Evolutionary conservation across 2,329 filamentous ascomycete genomes (phyloP), one percentile per base, ranked within the genome.

Genomic region (Xylariales sp.): DNA sequence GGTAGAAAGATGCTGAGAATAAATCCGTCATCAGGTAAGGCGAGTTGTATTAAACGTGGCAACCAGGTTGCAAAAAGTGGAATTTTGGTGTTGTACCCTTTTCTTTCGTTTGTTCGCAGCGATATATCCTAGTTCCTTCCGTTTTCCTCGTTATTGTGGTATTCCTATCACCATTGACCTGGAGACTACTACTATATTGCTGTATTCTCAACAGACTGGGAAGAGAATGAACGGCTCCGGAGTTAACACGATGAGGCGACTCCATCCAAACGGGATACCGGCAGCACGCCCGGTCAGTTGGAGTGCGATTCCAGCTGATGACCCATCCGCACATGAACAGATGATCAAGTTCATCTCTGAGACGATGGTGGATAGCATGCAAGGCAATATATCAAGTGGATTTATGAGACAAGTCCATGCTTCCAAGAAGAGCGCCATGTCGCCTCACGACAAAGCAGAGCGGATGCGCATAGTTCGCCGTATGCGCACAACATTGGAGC

Each of bases 321-420:
- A 71, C 23, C 69, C 69, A n/a, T 62, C 67, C n/a, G 64, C 67
- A 3, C 69, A 71, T 41, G 67, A 71, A 43, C 64, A 71, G 41
- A 69, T 71, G 65, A 69, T 71, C 48, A 71, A 71, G 55, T 71
- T 64, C 48, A 63, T 71, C 43, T 71, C 69, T 6, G 69, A 71
- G 62, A 67, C 67, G 58, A 64, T 71, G 28, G 69, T 71, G 23
- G 59, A 57, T 34, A 64, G 68, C 16, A 69, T 71, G 30, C 69
- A 71, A 36, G 65, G 69, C 46, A 71, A 71, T 28, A 69, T 71
- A 43, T 69, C 67, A 16, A 68, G 67, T 50, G 69, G 62, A 4
- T 71, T 71, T 43, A 67, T 71, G 64, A 56, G 56, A 53, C 69
- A 71, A 34, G 53, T 71, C 7, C 64, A 71, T 32, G 69, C 69